These are phyloP conservation scores for Wickerhamomyces hampshirensis DNA, from an alignment of 805 yeast genomes.

Conservation along the genomic window DNA sequence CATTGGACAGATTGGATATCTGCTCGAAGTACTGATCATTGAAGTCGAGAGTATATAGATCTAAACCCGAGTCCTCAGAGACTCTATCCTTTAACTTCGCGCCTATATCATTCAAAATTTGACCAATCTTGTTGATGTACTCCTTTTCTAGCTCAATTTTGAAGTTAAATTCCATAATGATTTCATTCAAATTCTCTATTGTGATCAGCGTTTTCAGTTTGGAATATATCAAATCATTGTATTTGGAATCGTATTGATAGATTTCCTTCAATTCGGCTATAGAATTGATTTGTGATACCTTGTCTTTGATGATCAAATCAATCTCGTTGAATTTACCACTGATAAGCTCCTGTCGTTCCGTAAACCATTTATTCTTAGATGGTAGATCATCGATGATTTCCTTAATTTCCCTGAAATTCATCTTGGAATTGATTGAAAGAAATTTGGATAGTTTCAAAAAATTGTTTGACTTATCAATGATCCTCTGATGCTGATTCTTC, in stretches of 20 bases:
- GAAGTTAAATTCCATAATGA: constrained; percentile 6
- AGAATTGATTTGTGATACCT: not conserved
- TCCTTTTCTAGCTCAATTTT: not conserved
- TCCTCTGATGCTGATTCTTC: not conserved
- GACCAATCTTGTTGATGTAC: constrained; percentile 1
- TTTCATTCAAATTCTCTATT: constrained; percentile 8
- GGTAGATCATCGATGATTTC: constrained; percentile 6
- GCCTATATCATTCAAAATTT: constrained; percentile 1
- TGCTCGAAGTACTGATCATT: constrained; percentile 12
- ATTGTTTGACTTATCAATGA: constrained; percentile 9
- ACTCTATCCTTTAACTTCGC: not conserved
- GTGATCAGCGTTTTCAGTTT: constrained; percentile 3
- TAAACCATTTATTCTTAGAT: constrained; percentile 9
- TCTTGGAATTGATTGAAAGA: constrained; percentile 9
- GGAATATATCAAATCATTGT: constrained; percentile 5
- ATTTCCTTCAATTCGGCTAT: constrained; percentile 8
- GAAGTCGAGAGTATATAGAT: constrained; percentile 10
- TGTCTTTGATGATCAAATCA: constrained; percentile 8
- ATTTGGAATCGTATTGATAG: constrained; percentile 2
- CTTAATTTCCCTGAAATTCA: constrained; percentile 4
- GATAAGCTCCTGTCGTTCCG: constrained; percentile 4
- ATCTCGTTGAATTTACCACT: constrained; percentile 11
- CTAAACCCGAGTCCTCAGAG: constrained; percentile 5
- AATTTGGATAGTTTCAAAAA: constrained; percentile 14
- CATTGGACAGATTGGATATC: constrained; percentile 15